Evolutionary conservation across 805 yeast genomes (phyloP), one percentile per base, ranked within the genome.

Genomic region (Nakazawaea wickerhamii): DNA sequence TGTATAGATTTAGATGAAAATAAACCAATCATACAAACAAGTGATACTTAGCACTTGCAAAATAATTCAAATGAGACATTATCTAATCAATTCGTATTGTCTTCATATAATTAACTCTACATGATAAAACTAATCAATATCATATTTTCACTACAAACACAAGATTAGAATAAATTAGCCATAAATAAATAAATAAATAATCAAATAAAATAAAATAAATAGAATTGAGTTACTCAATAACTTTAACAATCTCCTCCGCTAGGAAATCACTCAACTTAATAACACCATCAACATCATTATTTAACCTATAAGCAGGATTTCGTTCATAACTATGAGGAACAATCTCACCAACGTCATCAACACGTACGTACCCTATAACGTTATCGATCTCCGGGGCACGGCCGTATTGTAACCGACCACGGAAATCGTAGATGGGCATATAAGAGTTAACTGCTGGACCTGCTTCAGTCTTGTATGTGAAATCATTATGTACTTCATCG

Each of bases 351-450:
- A 67, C 55, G 1, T 48, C 58, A 48, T 73, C 73, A 2, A 85
- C 83, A 48, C 71, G 70, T 8, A 84, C 79, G 52, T 80, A 82
- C 1, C 95, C 95, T 40, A 78, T 66, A 2, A 79, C 77, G 50
- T 82, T 84, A 47, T 82, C 86, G 7, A 82, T 73, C 17, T 80
- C 84, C 1, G 91, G 87, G 11, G 71, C 73, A 49, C 93, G 67
- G 26, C 81, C 82, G 47, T 73, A 76, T 18, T 72, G 63, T 1
- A 91, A 88, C 1, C 77, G 70, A 36, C 70, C 75, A 45, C 93
- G 68, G 47, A 81, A 67, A 55, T 85, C 95, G 50, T 75, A 81
- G 34, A 86, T 73, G 6, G 89, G 87, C 81, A 83, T 75, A 57
- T 63, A 79, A 0, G 72, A 62, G 17, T 64, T 64, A 11, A 73